These are phyloP conservation scores for Umbelopsis sp. DNA, from an alignment of 192 early-diverging fungal species.

Conservation along the genomic window DNA sequence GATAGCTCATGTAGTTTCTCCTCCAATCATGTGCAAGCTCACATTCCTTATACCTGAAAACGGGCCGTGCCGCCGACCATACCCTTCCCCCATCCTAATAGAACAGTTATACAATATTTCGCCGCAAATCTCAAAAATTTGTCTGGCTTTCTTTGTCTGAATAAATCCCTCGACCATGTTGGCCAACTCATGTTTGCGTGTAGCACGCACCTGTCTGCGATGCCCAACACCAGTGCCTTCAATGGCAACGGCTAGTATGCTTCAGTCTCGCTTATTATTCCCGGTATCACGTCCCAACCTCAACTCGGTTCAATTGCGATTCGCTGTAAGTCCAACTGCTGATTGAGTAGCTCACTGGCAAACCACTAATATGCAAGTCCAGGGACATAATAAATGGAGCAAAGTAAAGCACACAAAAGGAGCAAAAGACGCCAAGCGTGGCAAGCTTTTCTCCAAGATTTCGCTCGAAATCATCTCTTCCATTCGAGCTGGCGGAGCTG, in stretches of 20 bases:
- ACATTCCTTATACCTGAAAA: slow-evolving; percentile 11
- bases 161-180: not conserved
- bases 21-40: slow-evolving; percentile 21
- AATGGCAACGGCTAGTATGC: not conserved
- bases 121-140: slow-evolving; percentile 14
- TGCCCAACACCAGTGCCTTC: not conserved
- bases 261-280: not conserved
- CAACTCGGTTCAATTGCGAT: not conserved
- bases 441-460: slow-evolving; percentile 56
- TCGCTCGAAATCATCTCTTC: slow-evolving; percentile 66
- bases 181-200: not conserved
- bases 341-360: not conserved
- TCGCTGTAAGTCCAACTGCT: slow-evolving; percentile 1
- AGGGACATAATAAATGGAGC: slow-evolving; percentile 69
- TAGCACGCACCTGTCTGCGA: not conserved
- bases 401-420: slow-evolving; percentile 65
- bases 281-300: not conserved
- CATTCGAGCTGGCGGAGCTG: slow-evolving; percentile 62
- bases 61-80: not conserved
- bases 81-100: not conserved
- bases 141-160: not conserved
- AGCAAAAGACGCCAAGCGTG: slow-evolving; percentile 57
- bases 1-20: not conserved
- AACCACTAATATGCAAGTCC: slow-evolving; percentile 13
- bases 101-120: not conserved